Conservation (phyloP, 169 alveolate species). For the Eimeria maxima region DNA sequence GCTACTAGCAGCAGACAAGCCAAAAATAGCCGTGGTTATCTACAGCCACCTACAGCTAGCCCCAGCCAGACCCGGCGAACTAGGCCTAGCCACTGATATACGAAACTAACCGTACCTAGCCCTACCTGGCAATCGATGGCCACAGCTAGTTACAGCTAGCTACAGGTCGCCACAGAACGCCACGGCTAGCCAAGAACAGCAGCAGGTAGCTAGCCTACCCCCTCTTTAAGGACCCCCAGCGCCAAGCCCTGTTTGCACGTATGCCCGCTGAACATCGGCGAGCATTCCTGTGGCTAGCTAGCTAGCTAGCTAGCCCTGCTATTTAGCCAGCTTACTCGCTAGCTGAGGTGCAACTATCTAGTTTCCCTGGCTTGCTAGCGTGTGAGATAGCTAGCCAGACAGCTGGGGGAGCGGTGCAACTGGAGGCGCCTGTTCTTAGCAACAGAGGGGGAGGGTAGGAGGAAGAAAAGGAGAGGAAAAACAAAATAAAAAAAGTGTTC, state of each 20-base stretch:
- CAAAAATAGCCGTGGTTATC: background rate
- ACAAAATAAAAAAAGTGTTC: too few species aligned
- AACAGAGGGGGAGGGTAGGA: background rate
- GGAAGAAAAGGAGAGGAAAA: background rate
- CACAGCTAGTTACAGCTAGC: background rate
- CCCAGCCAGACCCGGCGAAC: constrained; percentile 22
- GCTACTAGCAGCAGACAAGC: background rate
- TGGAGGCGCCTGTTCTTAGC: background rate
- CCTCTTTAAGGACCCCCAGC: background rate
- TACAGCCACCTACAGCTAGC: constrained; percentile 7
- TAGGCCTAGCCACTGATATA: background rate
- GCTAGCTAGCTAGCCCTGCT: background rate
- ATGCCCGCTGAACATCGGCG: background rate
- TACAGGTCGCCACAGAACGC: background rate
- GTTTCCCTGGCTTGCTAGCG: background rate
- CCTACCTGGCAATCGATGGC: too few species aligned
- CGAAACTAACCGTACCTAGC: too few species aligned
- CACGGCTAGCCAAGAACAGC: background rate
- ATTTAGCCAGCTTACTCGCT: background rate
- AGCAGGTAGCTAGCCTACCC: too few species aligned
- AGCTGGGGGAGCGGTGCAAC: background rate
- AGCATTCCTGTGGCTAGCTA: background rate
- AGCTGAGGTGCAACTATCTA: too few species aligned
- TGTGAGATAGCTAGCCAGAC: background rate
- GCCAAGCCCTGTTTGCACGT: background rate